phyloP scores from a whole-genome alignment of 805 yeast species.

The Lipomyces mesembrius region DNA sequence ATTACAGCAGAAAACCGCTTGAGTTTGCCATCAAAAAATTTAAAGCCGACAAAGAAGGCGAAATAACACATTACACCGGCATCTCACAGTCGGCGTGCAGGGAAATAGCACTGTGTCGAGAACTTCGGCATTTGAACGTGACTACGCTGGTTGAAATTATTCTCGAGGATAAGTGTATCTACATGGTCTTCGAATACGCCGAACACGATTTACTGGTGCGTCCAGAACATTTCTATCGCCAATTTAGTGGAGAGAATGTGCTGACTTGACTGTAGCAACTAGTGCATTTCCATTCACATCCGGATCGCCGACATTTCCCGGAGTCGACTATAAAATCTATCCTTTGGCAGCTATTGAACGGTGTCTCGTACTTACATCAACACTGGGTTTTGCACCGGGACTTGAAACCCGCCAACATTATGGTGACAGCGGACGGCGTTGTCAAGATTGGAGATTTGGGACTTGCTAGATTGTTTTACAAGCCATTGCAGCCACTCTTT shows the following conservation, averaged over 20 bases:
- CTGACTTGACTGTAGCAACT: conserved; percentile 57
- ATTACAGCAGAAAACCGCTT: conserved; percentile 38
- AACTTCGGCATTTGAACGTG: conserved; percentile 76
- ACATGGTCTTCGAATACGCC: conserved; percentile 94
- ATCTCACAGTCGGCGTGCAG: conserved; percentile 94
- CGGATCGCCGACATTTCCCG: conserved; percentile 79
- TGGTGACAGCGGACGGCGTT: conserved; percentile 88
- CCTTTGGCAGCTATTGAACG: conserved; percentile 90
- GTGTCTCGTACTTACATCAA: conserved; percentile 88
- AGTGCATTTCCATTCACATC: conserved; percentile 92
- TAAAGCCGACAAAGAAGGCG: conserved; percentile 92
- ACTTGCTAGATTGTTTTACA: conserved; percentile 52
- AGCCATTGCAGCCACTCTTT: conserved; percentile 70
- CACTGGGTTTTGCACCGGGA: conserved; percentile 97
- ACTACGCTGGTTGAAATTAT: conserved; percentile 81
- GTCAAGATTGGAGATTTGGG: conserved; percentile 93
- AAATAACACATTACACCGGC: conserved; percentile 86
- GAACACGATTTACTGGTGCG: conserved; percentile 80
- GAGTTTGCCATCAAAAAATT: conserved; percentile 91
- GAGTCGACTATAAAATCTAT: conserved; percentile 79
- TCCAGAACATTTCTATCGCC: background rate
- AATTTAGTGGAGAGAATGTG: background rate
- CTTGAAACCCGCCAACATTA: conserved; percentile 95
- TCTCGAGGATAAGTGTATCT: conserved; percentile 84
- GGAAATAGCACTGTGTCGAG: conserved; percentile 94